phyloP scores from a whole-genome alignment of 805 yeast species.

The Myxozyma neotropica region DNA sequence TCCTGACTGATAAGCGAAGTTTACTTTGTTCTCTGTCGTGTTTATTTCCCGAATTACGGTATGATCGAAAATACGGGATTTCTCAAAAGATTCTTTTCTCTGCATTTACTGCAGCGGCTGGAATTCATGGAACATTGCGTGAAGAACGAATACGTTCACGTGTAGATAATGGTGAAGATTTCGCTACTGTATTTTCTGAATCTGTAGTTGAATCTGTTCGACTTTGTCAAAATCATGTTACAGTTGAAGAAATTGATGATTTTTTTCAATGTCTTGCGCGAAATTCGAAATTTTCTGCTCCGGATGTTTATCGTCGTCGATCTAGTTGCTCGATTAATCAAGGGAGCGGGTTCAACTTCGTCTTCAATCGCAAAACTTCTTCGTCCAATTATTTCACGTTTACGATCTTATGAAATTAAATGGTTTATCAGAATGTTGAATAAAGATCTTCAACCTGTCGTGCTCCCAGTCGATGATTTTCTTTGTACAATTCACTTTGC shows the following conservation, averaged over 20 bases:
- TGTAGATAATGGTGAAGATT: conserved; percentile 6
- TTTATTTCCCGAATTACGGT: conserved; percentile 20
- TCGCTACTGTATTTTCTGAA: conserved; percentile 9
- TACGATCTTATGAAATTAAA: conserved; percentile 17
- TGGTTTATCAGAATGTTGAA: conserved; percentile 24
- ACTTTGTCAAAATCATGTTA: background rate
- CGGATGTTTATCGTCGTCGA: background rate
- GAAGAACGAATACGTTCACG: background rate
- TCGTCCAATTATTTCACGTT: conserved; percentile 3
- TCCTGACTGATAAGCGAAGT: background rate
- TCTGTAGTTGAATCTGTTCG: background rate
- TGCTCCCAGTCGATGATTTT: conserved; percentile 12
- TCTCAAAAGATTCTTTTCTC: background rate
- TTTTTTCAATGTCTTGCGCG: conserved; percentile 6
- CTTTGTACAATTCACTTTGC: conserved; percentile 16
- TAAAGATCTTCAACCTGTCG: conserved; percentile 19
- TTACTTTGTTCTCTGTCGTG: conserved; percentile 11
- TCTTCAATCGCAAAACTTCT: no score
- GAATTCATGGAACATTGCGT: conserved; percentile 7
- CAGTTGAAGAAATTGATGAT: conserved; percentile 13
- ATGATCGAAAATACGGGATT: conserved; percentile 12
- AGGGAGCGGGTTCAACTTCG: no score
- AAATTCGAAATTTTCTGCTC: conserved; percentile 10
- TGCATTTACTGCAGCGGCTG: background rate
- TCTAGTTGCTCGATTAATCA: background rate